phyloP scores from a whole-genome alignment of 2,329 filamentous ascomycete genomes.

The Botrytis hyacinthi region DNA sequence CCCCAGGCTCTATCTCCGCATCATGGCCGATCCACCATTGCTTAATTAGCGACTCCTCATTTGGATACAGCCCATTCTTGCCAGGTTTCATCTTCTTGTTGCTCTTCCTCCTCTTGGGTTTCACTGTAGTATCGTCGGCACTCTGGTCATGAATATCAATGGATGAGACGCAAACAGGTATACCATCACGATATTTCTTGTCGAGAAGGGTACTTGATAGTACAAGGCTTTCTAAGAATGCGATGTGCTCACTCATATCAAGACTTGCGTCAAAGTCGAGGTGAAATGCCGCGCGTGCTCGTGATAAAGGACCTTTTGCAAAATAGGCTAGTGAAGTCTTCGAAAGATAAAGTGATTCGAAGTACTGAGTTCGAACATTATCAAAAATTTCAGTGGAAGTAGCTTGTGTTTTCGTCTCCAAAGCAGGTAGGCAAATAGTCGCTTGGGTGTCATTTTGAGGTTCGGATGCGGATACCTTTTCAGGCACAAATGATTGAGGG shows the following conservation, averaged over 20 bases:
- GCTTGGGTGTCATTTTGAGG: conserved; percentile 19
- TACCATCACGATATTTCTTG: conserved; percentile 73
- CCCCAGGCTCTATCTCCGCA: conserved; percentile 49
- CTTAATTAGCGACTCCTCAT: conserved; percentile 62
- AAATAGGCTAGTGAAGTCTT: conserved; percentile 79
- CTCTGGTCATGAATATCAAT: conserved; percentile 50
- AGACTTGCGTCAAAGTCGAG: conserved; percentile 59
- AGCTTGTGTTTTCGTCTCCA: conserved; percentile 22
- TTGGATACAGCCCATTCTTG: conserved; percentile 66
- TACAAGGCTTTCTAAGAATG: conserved; percentile 68
- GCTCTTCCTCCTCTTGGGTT: conserved; percentile 50
- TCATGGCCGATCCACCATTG: conserved; percentile 68
- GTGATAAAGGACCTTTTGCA: conserved; percentile 75
- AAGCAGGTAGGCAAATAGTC: background rate
- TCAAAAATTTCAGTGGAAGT: conserved; percentile 55
- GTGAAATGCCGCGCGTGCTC: conserved; percentile 69
- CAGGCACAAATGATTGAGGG: conserved; percentile 15
- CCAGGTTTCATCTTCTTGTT: conserved; percentile 65
- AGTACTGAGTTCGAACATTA: conserved; percentile 57
- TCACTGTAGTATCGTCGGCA: conserved; percentile 51
- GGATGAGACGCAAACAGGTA: conserved; percentile 59
- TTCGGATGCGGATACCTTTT: conserved; percentile 10
- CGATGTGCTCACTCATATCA: conserved; percentile 61
- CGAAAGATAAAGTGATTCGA: conserved; percentile 61
- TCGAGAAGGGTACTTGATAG: conserved; percentile 67